phyloP scores from a whole-genome alignment of 345 rosid species.

The Melaleuca alternifolia region DNA sequence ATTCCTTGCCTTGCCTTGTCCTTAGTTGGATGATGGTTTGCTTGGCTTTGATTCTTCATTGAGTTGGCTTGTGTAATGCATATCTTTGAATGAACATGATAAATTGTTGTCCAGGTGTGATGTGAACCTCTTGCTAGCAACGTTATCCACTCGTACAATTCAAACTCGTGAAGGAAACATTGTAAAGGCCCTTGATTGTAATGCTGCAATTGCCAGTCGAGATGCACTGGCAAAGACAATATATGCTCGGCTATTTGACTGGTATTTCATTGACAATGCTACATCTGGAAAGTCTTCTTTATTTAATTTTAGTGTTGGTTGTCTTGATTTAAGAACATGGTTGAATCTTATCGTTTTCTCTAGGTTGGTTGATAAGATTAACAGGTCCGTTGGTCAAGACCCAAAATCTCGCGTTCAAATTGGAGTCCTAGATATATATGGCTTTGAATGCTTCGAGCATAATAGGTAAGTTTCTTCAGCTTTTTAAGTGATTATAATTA shows the following conservation, averaged over 20 bases:
- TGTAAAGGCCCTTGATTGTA: constrained; percentile 78
- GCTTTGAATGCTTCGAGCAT: constrained; percentile 87
- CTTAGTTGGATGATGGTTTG: not conserved
- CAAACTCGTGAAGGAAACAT: constrained; percentile 95
- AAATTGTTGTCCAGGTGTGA: constrained; percentile 56
- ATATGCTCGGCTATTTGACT: constrained; percentile 88
- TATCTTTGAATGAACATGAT: not conserved
- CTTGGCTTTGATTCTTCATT: not conserved
- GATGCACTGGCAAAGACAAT: constrained; percentile 96
- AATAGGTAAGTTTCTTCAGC: constrained; percentile 48
- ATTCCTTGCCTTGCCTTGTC: not conserved
- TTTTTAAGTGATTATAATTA: not conserved
- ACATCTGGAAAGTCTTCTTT: not conserved
- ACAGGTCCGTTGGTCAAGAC: constrained; percentile 92
- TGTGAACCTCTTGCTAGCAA: constrained; percentile 59
- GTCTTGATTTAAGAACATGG: not conserved
- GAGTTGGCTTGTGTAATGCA: not conserved
- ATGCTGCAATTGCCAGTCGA: constrained; percentile 91
- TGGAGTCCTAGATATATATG: constrained; percentile 96
- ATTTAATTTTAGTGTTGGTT: not conserved
- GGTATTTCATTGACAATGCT: constrained; percentile 33
- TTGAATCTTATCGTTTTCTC: constrained; percentile 5
- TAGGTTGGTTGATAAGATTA: constrained; percentile 95
- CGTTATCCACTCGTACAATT: constrained; percentile 82
- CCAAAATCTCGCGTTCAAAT: constrained; percentile 55